A percentile compares a stretch with the other conserved stretches of the same genome.
These are phyloP conservation scores for Alternaria atra DNA, from an alignment of 2,329 filamentous ascomycete species.

Conservation along the genomic window DNA sequence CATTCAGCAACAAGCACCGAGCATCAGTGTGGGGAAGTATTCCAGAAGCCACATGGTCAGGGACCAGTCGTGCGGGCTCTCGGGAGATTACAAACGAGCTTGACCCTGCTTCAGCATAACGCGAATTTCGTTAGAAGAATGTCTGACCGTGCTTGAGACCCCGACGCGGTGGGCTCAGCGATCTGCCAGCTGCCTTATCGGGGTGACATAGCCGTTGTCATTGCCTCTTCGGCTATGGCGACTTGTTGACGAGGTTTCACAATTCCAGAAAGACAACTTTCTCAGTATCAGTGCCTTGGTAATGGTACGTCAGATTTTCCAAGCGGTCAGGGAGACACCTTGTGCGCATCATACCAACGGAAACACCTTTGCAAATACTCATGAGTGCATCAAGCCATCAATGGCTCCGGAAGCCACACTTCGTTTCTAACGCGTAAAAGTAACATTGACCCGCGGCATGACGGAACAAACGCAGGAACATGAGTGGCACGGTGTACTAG, in stretches of 20 bases:
- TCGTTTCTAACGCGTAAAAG: constrained; percentile 18
- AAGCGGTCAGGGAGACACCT: constrained; percentile 17
- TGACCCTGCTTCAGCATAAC: constrained; percentile 42
- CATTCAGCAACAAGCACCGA: constrained; percentile 30
- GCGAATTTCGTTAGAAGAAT: constrained; percentile 39
- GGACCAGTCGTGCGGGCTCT: constrained; percentile 42
- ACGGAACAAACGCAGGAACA: constrained; percentile 20
- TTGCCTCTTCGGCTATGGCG: constrained; percentile 32
- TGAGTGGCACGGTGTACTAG: constrained; percentile 19
- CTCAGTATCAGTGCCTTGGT: constrained; percentile 23
- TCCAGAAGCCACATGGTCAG: constrained; percentile 40
- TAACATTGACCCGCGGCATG: constrained; percentile 16
- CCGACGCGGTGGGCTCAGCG: constrained; percentile 31
- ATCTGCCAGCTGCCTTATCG: constrained; percentile 41
- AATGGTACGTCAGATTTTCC: constrained; percentile 26
- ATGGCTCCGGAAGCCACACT: constrained; percentile 13
- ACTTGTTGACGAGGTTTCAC: constrained; percentile 42
- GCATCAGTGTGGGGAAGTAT: constrained; percentile 45
- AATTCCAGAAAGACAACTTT: constrained; percentile 16
- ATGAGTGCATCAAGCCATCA: constrained; percentile 23
- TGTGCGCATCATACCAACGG: constrained; percentile 2
- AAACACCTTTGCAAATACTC: constrained; percentile 14
- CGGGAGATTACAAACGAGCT: constrained; percentile 39
- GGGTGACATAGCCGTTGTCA: constrained; percentile 33
- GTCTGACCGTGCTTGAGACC: constrained; percentile 36